A percentile compares a stretch with the other conserved stretches of the same genome.
These are phyloP conservation scores for Bonia amplexicaulis DNA, from an alignment of 176 grass and related monocot species.

Conservation along the genomic window DNA sequence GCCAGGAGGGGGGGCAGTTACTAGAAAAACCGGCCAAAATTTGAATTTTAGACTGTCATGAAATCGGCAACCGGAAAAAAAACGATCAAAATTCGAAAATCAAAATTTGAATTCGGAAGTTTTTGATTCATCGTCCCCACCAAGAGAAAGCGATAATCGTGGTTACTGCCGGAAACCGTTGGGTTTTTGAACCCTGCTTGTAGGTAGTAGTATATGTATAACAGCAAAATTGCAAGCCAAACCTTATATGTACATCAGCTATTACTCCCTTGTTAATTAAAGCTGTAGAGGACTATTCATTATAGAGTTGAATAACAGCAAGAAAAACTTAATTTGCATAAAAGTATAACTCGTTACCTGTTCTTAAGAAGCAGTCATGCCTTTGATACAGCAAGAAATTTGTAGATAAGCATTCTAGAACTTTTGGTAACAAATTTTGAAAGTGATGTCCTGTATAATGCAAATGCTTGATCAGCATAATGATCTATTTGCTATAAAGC, in stretches of 20 bases:
- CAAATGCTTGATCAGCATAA: conserved; percentile 9
- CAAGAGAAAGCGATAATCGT: too few relatives aligned
- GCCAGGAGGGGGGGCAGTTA: too few relatives aligned
- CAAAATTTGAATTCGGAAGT: too few relatives aligned
- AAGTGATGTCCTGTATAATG: conserved; percentile 70
- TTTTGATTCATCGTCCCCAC: too few relatives aligned
- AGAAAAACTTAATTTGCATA: conserved; percentile 1
- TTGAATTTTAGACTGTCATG: too few relatives aligned
- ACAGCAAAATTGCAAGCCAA: conserved; percentile 7
- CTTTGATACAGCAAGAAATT: conserved; percentile 88
- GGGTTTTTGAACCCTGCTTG: not conserved
- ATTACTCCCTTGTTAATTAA: not conserved
- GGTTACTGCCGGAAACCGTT: too few relatives aligned
- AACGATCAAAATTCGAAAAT: too few relatives aligned
- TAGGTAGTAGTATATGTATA: not conserved
- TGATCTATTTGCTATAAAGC: not conserved
- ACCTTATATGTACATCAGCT: not conserved
- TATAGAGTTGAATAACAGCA: not conserved
- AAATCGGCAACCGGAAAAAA: too few relatives aligned
- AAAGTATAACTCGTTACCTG: conserved; percentile 43
- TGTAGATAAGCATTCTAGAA: conserved; percentile 80
- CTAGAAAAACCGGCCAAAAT: too few relatives aligned
- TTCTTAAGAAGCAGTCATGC: conserved; percentile 92
- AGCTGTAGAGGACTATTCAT: not conserved
- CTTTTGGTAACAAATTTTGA: conserved; percentile 62